Base-by-base conservation (phyloP, 352 stramenopile species). In the Plasmopara halstedii region DNA sequence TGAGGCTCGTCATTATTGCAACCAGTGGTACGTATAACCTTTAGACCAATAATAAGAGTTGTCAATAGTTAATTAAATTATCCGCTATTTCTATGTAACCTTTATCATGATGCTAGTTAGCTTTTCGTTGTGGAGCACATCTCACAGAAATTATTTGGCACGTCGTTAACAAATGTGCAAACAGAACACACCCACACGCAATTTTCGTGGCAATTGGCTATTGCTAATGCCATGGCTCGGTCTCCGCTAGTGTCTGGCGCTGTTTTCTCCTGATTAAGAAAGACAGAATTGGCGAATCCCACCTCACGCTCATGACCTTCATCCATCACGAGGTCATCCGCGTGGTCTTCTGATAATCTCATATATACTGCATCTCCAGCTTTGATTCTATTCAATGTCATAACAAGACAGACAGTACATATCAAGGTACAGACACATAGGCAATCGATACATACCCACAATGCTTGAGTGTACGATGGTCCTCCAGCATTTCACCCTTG, bases 91-190 rank as follows among this genome's bases (percentile, higher is more conserved):
- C 3, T 14, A 35, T 35, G 11, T 13, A 29, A 27, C 11, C 25
- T 42, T 17, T 26, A 29, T 42, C 36, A 41, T 26, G 15, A 23
- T 23, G 18, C 17, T n/a, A n/a, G n/a, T n/a, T n/a, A n/a, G 22
- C 51, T 41, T 37, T 72, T 77, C 18, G 50, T 49, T 2, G 61
- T 72, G 4, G 60, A 57, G 50, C 81, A 92, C 55, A 92, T 88
- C 43, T 92, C 81, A 25, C 81, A 92, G 9, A 57, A 36, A 4
- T 29, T 26, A 19, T 77, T 60, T 2, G 53, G 56, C 23, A 79
- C 60, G 13, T 92, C 78, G 44, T 92, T 92, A 17, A 92, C 70
- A 42, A 67, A 89, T 1, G 81, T 92, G 41, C 81, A 92, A 2
- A 64, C 62, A 21, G 50, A 31, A 51, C 81, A 92, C 0, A 89